Evolutionary conservation across 768 basidiomycete genomes (phyloP).

Genomic region (Mycena kentingensis): DNA sequence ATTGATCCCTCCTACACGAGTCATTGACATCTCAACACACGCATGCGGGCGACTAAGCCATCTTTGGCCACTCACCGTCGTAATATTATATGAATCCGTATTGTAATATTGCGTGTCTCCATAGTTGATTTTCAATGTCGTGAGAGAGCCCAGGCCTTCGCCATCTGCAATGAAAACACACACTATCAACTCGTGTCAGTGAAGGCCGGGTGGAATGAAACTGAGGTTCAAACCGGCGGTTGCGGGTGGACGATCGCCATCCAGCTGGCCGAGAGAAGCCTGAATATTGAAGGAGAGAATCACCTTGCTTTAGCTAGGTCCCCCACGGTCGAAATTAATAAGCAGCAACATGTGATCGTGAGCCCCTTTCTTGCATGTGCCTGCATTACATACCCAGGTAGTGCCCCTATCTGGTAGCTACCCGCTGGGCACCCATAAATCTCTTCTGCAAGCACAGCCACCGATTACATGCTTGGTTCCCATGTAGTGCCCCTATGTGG

Average conservation of each 20-base stretch:
- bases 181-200: background rate
- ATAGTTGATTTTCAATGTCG: background rate
- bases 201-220: background rate
- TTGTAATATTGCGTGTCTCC: background rate
- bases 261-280: background rate
- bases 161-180: background rate
- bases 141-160: background rate
- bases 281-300: no score
- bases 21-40: background rate
- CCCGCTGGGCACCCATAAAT: no score
- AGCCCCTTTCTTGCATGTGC: no score
- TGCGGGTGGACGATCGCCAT: background rate
- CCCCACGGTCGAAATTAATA: no score
- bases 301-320: no score
- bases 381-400: no score
- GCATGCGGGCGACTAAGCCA: background rate
- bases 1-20: slow-evolving; percentile 1
- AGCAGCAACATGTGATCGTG: no score
- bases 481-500: no score
- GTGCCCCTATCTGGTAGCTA: no score
- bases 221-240: background rate
- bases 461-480: no score
- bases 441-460: no score
- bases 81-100: slow-evolving; percentile 1
- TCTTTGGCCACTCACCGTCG: background rate